Conservation (phyloP, 345 rosid genomes). For the Rhizophora apiculata region DNA sequence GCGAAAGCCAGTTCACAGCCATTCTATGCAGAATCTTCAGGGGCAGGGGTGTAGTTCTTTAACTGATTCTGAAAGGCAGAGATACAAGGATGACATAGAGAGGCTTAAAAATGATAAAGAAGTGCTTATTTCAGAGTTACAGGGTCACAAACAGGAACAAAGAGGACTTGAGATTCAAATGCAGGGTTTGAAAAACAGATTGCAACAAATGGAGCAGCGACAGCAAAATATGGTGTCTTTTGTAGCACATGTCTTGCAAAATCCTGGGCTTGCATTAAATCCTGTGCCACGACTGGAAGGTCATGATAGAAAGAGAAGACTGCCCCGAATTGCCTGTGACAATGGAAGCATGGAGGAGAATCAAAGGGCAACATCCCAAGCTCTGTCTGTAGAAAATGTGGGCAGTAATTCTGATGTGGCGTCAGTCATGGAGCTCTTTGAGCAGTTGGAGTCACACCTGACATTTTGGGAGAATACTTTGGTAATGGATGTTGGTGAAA, state of each 20-base stretch:
- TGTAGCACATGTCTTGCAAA: constrained; percentile 51
- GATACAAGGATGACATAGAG: constrained; percentile 58
- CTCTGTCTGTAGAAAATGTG: constrained; percentile 28
- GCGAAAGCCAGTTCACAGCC: constrained; percentile 91
- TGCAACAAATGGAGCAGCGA: constrained; percentile 52
- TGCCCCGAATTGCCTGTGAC: constrained; percentile 43
- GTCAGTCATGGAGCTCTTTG: constrained; percentile 48
- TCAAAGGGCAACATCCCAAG: constrained; percentile 33
- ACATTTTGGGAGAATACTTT: constrained; percentile 62
- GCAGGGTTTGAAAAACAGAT: constrained; percentile 54
- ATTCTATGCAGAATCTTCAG: constrained; percentile 57
- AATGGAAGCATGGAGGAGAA: constrained; percentile 41
- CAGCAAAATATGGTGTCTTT: constrained; percentile 55
- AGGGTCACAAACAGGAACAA: constrained; percentile 52
- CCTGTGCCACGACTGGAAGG: constrained; percentile 50
- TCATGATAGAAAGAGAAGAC: constrained; percentile 65
- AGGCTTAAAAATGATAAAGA: constrained; percentile 58
- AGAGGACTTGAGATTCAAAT: constrained; percentile 54
- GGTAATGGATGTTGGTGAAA: constrained; percentile 34
- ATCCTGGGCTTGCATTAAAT: constrained; percentile 61
- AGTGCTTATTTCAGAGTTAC: constrained; percentile 45
- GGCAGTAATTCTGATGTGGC: constrained; percentile 31
- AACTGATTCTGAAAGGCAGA: constrained; percentile 63
- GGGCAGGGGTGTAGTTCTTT: constrained; percentile 50
- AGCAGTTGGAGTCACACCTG: constrained; percentile 64